A percentile compares a stretch with the other conserved stretches of the same genome.
Evolutionary conservation across 257 asterid genomes (phyloP).

Genomic region (Verbena officinalis): DNA sequence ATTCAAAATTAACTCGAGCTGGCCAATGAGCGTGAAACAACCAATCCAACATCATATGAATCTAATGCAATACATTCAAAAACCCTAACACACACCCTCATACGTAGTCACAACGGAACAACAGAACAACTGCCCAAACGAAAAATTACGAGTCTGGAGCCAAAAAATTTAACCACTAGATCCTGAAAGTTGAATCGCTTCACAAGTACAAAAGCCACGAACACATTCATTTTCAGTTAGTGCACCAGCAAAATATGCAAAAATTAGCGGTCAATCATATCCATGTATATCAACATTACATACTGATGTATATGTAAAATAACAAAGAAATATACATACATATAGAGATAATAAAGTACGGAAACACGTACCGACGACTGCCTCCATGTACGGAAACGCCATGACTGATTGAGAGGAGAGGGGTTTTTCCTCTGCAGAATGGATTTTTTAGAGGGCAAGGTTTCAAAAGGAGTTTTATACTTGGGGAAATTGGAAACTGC

Average conservation of each 20-base stretch:
- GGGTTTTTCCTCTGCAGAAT: slow-evolving; percentile 19
- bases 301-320: slow-evolving; percentile 2
- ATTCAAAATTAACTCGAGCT: neutral
- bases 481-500: neutral
- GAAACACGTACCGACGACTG: slow-evolving; percentile 63
- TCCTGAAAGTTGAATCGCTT: slow-evolving; percentile 23
- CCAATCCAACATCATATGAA: neutral
- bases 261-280: neutral
- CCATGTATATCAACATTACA: neutral
- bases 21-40: neutral
- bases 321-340: neutral
- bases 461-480: neutral
- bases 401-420: slow-evolving; percentile 37
- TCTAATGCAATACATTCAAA: slow-evolving; percentile 12
- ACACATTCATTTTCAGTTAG: slow-evolving; percentile 10
- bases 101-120: slow-evolving; percentile 13
- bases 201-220: neutral
- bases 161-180: slow-evolving; percentile 3
- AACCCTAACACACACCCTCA: slow-evolving; percentile 35
- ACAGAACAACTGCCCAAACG: neutral
- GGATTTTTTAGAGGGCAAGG: slow-evolving; percentile 12
- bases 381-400: slow-evolving; percentile 94
- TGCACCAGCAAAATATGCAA: neutral
- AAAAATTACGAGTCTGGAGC: neutral
- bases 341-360: neutral